Evolutionary conservation across 306 rosid genomes (phyloP).

Genomic region (Herpetospermum pedunculosum): DNA sequence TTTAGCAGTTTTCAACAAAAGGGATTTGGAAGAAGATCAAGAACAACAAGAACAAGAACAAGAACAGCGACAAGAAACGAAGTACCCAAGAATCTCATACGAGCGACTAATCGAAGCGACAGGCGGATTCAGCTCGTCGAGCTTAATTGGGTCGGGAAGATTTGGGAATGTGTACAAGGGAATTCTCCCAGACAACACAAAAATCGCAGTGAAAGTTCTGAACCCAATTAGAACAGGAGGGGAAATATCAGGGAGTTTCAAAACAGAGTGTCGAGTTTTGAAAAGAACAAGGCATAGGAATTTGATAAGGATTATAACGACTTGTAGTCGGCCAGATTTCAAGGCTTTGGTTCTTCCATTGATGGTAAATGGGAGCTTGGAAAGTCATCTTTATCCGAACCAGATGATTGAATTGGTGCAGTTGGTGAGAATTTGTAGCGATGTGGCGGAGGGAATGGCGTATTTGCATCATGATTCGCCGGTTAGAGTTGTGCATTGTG

Average conservation of each 20-base stretch:
- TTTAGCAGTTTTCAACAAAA: constrained; percentile 13
- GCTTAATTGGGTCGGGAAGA: constrained; percentile 64
- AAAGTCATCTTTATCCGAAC: constrained; percentile 60
- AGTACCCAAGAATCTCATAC: constrained; percentile 71
- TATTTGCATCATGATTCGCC: constrained; percentile 85
- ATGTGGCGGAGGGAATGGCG: constrained; percentile 84
- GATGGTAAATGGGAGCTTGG: constrained; percentile 83
- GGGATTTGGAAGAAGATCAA: constrained; percentile 26
- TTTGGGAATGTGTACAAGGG: constrained; percentile 86
- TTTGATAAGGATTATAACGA: constrained; percentile 70
- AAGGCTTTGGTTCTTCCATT: constrained; percentile 90
- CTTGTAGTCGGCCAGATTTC: constrained; percentile 59
- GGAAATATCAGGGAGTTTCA: constrained; percentile 60
- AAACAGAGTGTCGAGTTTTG: constrained; percentile 65
- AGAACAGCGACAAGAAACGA: constrained; percentile 38
- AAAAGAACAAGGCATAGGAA: constrained; percentile 69
- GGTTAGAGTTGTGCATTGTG: constrained; percentile 70
- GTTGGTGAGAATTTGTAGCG: constrained; percentile 63
- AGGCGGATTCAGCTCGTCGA: constrained; percentile 56
- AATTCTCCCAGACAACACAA: constrained; percentile 51
- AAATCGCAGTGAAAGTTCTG: constrained; percentile 76
- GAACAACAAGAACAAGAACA: constrained; percentile 41
- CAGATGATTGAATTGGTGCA: constrained; percentile 48
- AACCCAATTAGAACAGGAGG: constrained; percentile 23
- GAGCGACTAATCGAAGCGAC: constrained; percentile 62